phyloP scores from a whole-genome alignment of 2,329 filamentous ascomycete species.

The Allantophomopsis cytisporea region DNA sequence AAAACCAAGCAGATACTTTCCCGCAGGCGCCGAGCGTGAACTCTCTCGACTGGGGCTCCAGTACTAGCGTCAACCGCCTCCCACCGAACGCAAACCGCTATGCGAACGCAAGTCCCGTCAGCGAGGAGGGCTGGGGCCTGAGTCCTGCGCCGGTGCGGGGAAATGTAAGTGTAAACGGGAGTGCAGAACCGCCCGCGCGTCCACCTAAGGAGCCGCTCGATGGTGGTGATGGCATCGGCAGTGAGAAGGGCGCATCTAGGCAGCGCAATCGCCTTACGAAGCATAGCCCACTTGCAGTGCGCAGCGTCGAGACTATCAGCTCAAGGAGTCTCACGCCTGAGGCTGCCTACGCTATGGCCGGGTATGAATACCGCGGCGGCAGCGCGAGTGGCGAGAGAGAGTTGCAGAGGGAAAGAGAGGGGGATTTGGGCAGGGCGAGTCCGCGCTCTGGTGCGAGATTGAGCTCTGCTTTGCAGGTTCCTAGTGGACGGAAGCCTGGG shows the following conservation, averaged over 20 bases:
- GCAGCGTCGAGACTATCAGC: too few species aligned
- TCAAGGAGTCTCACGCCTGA: too few species aligned
- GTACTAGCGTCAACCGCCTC: conserved; percentile 38
- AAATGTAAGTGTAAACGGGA: conserved; percentile 14
- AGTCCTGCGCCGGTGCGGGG: conserved; percentile 16
- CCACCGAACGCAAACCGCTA: conserved; percentile 31
- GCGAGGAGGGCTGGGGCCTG: conserved; percentile 14
- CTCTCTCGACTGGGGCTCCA: conserved; percentile 50
- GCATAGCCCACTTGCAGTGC: conserved; percentile 25
- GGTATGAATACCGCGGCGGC: too few species aligned
- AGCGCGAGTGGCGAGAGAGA: too few species aligned
- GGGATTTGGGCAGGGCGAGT: too few species aligned
- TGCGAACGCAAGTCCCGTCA: conserved; percentile 1
- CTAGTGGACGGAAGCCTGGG: conserved; percentile 16
- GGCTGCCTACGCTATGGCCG: too few species aligned
- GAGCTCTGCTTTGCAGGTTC: conserved; percentile 5
- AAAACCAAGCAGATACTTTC: conserved; percentile 59
- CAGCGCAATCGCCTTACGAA: conserved; percentile 38
- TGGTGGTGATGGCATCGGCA: conserved; percentile 5
- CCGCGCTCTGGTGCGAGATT: conserved; percentile 1
- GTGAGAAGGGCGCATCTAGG: conserved; percentile 30
- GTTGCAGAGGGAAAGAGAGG: too few species aligned
- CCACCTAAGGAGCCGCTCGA: conserved; percentile 51
- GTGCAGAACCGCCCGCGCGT: conserved; percentile 35
- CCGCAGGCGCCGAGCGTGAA: conserved; percentile 44